phyloP scores from a whole-genome alignment of 2,329 filamentous ascomycete genomes.

The Endothia cerciana region DNA sequence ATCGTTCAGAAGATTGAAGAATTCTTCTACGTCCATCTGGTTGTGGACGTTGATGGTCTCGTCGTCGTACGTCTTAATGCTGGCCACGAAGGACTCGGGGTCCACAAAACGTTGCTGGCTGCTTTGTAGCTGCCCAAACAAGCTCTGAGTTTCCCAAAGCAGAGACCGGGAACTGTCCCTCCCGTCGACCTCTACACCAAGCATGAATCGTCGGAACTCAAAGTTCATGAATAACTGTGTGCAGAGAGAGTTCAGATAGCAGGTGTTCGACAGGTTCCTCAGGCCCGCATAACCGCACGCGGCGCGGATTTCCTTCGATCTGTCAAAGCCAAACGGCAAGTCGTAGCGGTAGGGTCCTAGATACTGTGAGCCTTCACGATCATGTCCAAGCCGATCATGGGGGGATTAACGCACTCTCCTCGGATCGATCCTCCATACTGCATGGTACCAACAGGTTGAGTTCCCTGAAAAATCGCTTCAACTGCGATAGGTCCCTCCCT shows the following conservation, averaged over 20 bases:
- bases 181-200: slow-evolving; percentile 64
- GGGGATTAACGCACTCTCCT: slow-evolving; percentile 43
- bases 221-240: slow-evolving; percentile 97
- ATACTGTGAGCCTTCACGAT: not conserved
- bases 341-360: slow-evolving; percentile 61
- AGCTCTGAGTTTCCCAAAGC: slow-evolving; percentile 74
- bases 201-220: slow-evolving; percentile 82
- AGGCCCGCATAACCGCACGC: slow-evolving; percentile 84
- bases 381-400: not conserved
- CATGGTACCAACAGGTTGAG: slow-evolving; percentile 54
- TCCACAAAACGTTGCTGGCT: slow-evolving; percentile 75
- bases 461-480: slow-evolving; percentile 54
- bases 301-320: slow-evolving; percentile 70
- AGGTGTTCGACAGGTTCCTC: slow-evolving; percentile 92
- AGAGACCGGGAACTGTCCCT: slow-evolving; percentile 64
- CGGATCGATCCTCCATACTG: slow-evolving; percentile 41
- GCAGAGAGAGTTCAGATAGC: slow-evolving; percentile 93
- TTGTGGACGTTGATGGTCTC: slow-evolving; percentile 80
- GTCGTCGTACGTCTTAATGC: slow-evolving; percentile 83
- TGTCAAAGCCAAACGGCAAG: slow-evolving; percentile 65
- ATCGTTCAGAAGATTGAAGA: slow-evolving; percentile 92
- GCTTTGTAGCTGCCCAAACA: slow-evolving; percentile 88
- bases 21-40: slow-evolving; percentile 98
- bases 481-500: slow-evolving; percentile 53
- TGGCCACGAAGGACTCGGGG: slow-evolving; percentile 71